Conservation (phyloP, 2,329 filamentous ascomycete genomes). For the Celoporthe dispersa region DNA sequence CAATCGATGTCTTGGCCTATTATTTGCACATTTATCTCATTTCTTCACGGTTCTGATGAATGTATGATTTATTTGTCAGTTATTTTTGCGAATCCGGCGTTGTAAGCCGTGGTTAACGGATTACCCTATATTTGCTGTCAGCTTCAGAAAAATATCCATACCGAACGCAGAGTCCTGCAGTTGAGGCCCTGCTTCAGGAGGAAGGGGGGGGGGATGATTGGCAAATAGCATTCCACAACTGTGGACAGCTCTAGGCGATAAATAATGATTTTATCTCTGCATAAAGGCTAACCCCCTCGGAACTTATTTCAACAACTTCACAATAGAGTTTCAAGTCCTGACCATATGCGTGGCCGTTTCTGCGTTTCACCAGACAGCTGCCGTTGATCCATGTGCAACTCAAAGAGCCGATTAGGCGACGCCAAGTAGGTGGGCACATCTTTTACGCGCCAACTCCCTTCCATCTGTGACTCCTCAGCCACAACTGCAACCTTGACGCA, state of each 20-base stretch:
- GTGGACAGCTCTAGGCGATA: background rate
- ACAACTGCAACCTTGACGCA: constrained; percentile 14
- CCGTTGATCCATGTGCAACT: constrained; percentile 14
- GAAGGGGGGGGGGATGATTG: too few species aligned
- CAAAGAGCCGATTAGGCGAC: constrained; percentile 7
- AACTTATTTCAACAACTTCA: background rate
- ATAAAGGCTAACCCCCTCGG: too few species aligned
- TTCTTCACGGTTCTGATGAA: too few species aligned
- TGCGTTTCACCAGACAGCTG: background rate
- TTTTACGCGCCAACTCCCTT: background rate
- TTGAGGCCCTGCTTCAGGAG: background rate
- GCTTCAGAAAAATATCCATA: too few species aligned
- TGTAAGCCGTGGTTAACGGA: too few species aligned
- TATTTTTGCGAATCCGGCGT: too few species aligned
- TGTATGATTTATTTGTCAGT: too few species aligned
- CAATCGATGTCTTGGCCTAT: too few species aligned
- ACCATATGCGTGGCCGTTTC: constrained; percentile 3
- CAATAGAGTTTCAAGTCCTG: background rate
- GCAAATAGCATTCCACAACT: background rate
- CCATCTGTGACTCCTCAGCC: constrained; percentile 9
- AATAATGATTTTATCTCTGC: background rate
- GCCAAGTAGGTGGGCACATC: constrained; percentile 7
- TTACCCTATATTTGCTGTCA: too few species aligned
- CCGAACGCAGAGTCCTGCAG: background rate
- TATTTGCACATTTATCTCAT: too few species aligned